Evolutionary conservation across 2,329 filamentous ascomycete genomes (phyloP), one percentile per base, ranked within the genome.

Genomic region (Emergomyces africanus): DNA sequence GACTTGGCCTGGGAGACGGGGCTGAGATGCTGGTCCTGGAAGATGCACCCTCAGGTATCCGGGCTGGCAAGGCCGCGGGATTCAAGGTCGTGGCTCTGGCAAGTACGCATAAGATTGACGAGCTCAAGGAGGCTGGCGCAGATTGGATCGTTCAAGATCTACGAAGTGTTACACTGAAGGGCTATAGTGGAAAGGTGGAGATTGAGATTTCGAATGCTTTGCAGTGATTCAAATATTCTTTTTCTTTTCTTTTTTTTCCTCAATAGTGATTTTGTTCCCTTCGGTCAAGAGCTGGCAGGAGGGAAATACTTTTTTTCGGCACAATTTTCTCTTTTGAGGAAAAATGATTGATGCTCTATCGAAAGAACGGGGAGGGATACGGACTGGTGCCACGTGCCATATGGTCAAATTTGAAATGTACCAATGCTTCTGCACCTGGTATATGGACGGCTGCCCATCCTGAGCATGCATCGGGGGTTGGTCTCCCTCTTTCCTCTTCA

Each of bases 81-180:
- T 96, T 88, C 76, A 85, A 82, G 69, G 91, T 96, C 14, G 75
- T 95, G 51, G 91, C 85, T n/a, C 75, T 96, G 58, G 83, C 88
- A 59, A 96, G 90, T 58, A 95, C 89, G 68, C 91, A 96, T 75
- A 83, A 81, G 30, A 77, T 86, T 51, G 83, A 84, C 66, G 83
- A 91, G 75, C 80, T 95, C 55, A 75, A 79, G 61, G 82, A 81
- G 53, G 89, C 90, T 4, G 86, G 83, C n/a, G 89, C 91, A 50
- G 90, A 96, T 76, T 95, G 88, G 85, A 84, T 96, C 57, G 86
- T 96, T 60, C 78, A 79, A 72, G 89, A 96, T 74, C 78, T 96
- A 75, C 78, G 80, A 60, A 90, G 87, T 64, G 83, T 95, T 62
- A 82, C 74, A 65, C 75, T 95, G 66, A 77, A 80, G 57, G 75